Base-by-base conservation (phyloP, 139 green algal species). In the Gonium pectorale region DNA sequence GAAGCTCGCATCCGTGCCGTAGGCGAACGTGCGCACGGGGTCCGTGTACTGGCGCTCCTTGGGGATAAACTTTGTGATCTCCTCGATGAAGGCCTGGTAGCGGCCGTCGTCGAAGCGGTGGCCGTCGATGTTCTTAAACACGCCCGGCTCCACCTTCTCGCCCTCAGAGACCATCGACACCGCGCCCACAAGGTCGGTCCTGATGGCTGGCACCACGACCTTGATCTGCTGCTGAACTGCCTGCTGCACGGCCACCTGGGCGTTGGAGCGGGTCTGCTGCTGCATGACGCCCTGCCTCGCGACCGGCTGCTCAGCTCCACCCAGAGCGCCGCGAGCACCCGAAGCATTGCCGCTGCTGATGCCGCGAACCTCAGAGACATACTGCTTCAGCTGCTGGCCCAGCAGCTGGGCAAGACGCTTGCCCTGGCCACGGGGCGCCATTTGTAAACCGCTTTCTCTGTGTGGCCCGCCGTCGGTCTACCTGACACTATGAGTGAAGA, bases 1-100 rank as follows among this genome's bases (percentile, higher is more conserved):
- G 90, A 99, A 99, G 63, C 78, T 94, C 7, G 97, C 97, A 86
- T 99, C 97, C 24, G 96, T 99, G 79, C 95, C 90, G 67, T 92
- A 90, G 3, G 88, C 97, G 88, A 98, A 98, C 0, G 95, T 99
- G 67, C 95, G 92, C 38, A 99, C 94, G 8, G 96, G 92, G 87
- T 99, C 97, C 0, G 93, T 96, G 86, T 93, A 97, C 79, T 95
- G 88, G 15, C 97, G 88, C 60, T 93, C 91, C 81, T 94, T 87
- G 15, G 94, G 93, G 49, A 99, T 94, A 84, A 98, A 96, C 60
- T 81, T 60, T 1, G 86, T 87, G 43, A 99, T 94, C 60, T 98
- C 96, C 41, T 95, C 79, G 22, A 89, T 87, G 83, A 99, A 99
- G 0, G 90, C 90, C 2, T 87, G 82, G 86, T 99, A 99, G 31